Conservation (phyloP, 2,329 filamentous ascomycete species). For the Hypoxylon sp. region DNA sequence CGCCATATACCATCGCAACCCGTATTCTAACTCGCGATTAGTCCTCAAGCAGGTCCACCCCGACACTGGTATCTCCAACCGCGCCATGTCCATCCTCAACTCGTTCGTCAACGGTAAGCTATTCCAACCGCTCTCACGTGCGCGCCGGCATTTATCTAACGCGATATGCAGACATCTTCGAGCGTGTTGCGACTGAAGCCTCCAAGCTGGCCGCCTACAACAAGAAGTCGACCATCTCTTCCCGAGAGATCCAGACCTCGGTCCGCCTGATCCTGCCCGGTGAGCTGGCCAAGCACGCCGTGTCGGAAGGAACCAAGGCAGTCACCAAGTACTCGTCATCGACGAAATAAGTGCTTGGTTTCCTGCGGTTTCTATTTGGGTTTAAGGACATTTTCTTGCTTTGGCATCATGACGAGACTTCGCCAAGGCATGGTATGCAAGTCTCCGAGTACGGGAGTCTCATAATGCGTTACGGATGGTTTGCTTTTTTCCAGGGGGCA, state of each 20-base stretch:
- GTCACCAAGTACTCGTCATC: constrained; percentile 99
- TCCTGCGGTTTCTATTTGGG: constrained; percentile 63
- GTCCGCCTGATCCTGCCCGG: constrained; percentile 97
- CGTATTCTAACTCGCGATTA: constrained; percentile 53
- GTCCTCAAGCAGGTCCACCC: constrained; percentile 99
- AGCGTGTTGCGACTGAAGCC: constrained; percentile 97
- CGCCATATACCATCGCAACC: constrained; percentile 3
- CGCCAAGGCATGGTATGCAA: constrained; percentile 47
- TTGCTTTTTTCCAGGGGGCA: constrained; percentile 70
- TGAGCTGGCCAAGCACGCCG: constrained; percentile 99
- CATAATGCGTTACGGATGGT: constrained; percentile 79
- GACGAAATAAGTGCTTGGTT: constrained; percentile 80
- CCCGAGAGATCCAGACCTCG: constrained; percentile 98
- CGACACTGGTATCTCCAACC: constrained; percentile 99
- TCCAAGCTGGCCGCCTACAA: constrained; percentile 99
- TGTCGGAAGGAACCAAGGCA: constrained; percentile 99
- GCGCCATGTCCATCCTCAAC: constrained; percentile 99
- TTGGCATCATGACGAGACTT: constrained; percentile 66
- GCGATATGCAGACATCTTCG: constrained; percentile 83
- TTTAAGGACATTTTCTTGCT: constrained; percentile 61
- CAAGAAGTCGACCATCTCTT: constrained; percentile 99
- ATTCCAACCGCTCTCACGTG: neutral
- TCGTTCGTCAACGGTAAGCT: constrained; percentile 96
- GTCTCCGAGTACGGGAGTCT: constrained; percentile 60
- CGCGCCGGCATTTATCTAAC: constrained; percentile 29